Percentiles rank a stretch among this genome's conserved stretches.
phyloP scores from a whole-genome alignment of 1,284 basidiomycete species.

The Mycena sp. region DNA sequence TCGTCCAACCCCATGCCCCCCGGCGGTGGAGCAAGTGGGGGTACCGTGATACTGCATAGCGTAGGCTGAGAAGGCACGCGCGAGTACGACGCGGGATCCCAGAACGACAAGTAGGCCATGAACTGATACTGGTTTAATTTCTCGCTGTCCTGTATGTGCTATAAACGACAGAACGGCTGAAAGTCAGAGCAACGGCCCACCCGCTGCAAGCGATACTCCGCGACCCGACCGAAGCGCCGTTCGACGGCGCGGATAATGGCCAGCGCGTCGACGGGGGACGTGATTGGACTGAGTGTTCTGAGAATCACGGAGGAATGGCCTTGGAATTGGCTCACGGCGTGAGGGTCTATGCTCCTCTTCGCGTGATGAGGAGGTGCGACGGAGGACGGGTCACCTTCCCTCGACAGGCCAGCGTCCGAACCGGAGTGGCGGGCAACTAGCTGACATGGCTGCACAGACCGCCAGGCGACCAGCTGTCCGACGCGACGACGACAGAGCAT shows the following conservation, averaged over 20 bases:
- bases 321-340: too few species aligned
- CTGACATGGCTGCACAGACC: too few species aligned
- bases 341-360: too few species aligned
- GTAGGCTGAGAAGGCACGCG: slow-evolving; percentile 10
- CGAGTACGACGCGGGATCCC: slow-evolving; percentile 16
- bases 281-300: too few species aligned
- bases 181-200: slow-evolving; percentile 44
- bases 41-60: neutral
- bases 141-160: slow-evolving; percentile 35
- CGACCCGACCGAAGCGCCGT: slow-evolving; percentile 61
- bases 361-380: too few species aligned
- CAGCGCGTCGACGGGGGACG: slow-evolving; percentile 50
- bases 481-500: slow-evolving; percentile 17
- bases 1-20: slow-evolving; percentile 22
- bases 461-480: too few species aligned
- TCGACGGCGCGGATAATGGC: slow-evolving; percentile 63
- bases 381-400: too few species aligned
- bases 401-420: too few species aligned
- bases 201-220: slow-evolving; percentile 55
- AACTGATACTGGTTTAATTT: neutral
- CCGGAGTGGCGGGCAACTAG: too few species aligned
- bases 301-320: too few species aligned
- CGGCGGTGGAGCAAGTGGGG: neutral
- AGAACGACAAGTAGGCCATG: slow-evolving; percentile 9
- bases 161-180: neutral